Evolutionary conservation across 176 grass and related monocot species (phyloP).

Genomic region (Oryza officinalis): DNA sequence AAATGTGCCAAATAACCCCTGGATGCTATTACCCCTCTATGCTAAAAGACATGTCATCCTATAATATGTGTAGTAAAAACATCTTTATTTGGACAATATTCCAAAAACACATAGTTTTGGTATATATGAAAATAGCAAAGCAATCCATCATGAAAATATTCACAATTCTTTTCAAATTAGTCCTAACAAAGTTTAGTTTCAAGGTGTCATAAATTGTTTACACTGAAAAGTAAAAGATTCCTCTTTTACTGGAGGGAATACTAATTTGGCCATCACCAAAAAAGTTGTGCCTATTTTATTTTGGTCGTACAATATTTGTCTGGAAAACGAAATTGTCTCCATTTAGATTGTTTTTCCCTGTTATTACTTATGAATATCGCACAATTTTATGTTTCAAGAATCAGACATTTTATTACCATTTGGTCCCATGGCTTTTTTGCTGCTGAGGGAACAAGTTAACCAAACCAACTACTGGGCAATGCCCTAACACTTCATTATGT

Average conservation of each 20-base stretch:
- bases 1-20: not conserved
- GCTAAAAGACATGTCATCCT: too few species aligned
- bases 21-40: not conserved
- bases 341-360: not conserved
- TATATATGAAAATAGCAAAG: not conserved
- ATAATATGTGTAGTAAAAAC: too few species aligned
- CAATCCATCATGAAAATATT: not conserved
- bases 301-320: not conserved
- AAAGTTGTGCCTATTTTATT: not conserved
- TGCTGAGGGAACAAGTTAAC: not conserved
- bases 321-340: not conserved
- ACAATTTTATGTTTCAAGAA: not conserved
- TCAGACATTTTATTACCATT: not conserved
- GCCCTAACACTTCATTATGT: conserved; percentile 13
- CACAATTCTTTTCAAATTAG: not conserved
- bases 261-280: not conserved
- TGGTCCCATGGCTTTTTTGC: not conserved
- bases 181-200: not conserved
- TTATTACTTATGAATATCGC: not conserved
- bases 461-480: not conserved
- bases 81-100: too few species aligned
- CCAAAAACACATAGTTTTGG: too few species aligned
- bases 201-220: not conserved
- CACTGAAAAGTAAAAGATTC: not conserved
- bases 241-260: too few species aligned